A percentile compares a stretch with the other conserved stretches of the same genome.
Evolutionary conservation across 2,329 filamentous ascomycete species (phyloP).

Genomic region (Septoria petroselini): DNA sequence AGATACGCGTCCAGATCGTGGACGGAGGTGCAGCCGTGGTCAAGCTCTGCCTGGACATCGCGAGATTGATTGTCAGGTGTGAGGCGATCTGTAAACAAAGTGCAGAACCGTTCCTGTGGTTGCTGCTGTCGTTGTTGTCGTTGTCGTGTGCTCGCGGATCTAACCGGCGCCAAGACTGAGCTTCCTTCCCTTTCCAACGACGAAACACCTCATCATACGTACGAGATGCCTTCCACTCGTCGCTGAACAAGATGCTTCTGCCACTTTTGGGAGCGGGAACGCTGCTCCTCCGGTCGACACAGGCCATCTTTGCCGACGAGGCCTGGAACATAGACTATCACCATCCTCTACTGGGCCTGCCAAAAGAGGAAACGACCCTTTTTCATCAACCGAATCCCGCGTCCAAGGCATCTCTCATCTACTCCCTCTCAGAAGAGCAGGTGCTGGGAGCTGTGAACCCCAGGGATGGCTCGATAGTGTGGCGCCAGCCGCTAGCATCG

Average conservation of each 20-base stretch:
- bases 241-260: constrained; percentile 24
- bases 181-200: no score
- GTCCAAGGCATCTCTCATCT: constrained; percentile 84
- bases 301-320: constrained; percentile 83
- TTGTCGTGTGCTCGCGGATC: no score
- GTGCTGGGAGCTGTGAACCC: constrained; percentile 88
- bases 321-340: constrained; percentile 92
- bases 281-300: constrained; percentile 50
- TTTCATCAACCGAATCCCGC: constrained; percentile 82
- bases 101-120: not conserved
- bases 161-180: no score
- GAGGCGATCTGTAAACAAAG: not conserved
- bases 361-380: constrained; percentile 80
- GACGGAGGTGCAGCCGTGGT: not conserved
- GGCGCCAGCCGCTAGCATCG: constrained; percentile 72
- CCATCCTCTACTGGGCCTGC: constrained; percentile 79
- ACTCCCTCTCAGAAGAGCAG: constrained; percentile 80
- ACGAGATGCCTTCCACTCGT: not conserved
- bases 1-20: not conserved
- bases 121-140: no score
- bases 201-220: constrained; percentile 2
- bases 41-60: no score
- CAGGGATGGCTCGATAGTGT: constrained; percentile 76
- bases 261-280: constrained; percentile 35
- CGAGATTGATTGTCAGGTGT: no score